Base-by-base conservation (phyloP, 345 rosid genomes). In the Salix arbutifolia region DNA sequence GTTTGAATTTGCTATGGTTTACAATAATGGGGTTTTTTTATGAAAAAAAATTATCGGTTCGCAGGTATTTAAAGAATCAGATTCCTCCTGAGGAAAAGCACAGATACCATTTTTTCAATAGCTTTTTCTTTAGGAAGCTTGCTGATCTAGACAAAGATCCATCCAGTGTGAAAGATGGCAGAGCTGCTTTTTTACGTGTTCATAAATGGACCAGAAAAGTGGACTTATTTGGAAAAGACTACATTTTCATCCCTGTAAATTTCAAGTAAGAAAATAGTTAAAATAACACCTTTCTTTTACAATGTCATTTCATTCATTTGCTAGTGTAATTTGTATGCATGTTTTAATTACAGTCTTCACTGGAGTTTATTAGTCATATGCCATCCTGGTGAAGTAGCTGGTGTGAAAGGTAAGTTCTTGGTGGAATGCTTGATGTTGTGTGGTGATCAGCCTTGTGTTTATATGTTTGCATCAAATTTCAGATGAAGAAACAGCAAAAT, bases 81-180 rank as follows among this genome's bases (percentile, higher is more conserved):
- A 88, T 96, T 84, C 88, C 77, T 75, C 72, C 83, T 2, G 91
- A 88, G 74, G 97, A 91, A 66, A 89, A 74, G 70, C 90, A 79
- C 28, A 89, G 93, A 78, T 93, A 84, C 74, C 96, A 96, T 84
- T 96, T 96, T 81, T 96, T 96, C 81, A 96, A 96, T 78, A 96
- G 99, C 80, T 96, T 96, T 87, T 96, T 96, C 93, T 96, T 96
- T 83, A 89, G 97, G 52, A 96, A 96, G 92, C 98, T 96, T 78
- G 99, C 97, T 79, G 99, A 96, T 88, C 85, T 95, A 16, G 97
- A 96, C 85, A 96, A 93, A 84, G 98, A 96, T 84, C 99, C 98
- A 25, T 90, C 96, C 60, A 96, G 98, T 87, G 94, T 91, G 79
- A 84, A 85, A 38, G 99, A 96, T 86, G 99, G 99, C 68, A 91